Evolutionary conservation across 495 filamentous ascomycete species (phyloP), one percentile per base, ranked within the genome.

Genomic region (Letharia columbiana): DNA sequence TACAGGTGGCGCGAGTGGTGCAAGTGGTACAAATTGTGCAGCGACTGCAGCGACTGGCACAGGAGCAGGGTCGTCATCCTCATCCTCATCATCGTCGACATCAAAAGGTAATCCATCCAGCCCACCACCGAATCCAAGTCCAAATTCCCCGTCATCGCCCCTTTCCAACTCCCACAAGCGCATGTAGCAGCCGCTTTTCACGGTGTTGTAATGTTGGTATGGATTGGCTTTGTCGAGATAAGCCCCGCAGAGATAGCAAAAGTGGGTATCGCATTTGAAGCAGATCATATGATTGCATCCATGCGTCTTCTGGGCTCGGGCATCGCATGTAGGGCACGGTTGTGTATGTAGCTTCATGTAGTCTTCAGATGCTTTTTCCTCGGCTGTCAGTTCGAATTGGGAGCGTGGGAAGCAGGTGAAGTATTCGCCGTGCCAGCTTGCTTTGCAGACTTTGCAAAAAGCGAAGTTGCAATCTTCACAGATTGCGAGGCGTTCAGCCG

Each of bases 261-360:
- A 98, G 74, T 98, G 94, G 2, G 91, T 87, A 54, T 85, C 79
- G 78, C 94, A 98, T 64, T 89, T 86, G 75, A 88, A 91, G 74
- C 94, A 98, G 20, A 86, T 88, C 94, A 98, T 98, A 73, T 98
- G 94, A 75, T 98, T 98, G 84, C 94, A 98, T 42, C 94, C 94
- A 70, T 90, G 86, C 17, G 86, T 89, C 77, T 98, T 98, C 70
- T 97, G 89, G 31, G 86, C 87, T 1, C 89, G 90, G 3, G 88
- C 84, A n/a, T 77, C 82, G 75, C 94, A 98, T 6, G 90, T 92
- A n/a, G 94, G 94, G 72, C 94, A 98, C 13, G 86, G 84, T 0
- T 91, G 89, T 0, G 93, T 95, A 77, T 96, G 86, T 44, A 84
- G 68, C 49, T 80, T 80, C 66, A 98, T 78, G 72, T 92, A 98